phyloP scores from a whole-genome alignment of 345 rosid genomes.

The Aethionema arabicum region DNA sequence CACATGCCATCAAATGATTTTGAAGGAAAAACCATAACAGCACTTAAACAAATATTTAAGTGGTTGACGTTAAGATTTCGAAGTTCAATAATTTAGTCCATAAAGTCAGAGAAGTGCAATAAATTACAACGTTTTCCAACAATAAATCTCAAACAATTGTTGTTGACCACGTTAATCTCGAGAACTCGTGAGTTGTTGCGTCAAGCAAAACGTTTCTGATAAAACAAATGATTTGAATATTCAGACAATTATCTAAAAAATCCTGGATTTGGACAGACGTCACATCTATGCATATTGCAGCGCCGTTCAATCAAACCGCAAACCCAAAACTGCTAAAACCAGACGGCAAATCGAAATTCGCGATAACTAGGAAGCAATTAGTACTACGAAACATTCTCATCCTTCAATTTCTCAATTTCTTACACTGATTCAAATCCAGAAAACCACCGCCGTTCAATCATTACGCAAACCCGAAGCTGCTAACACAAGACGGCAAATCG shows the following conservation, averaged over 20 bases:
- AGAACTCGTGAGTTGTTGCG: background rate
- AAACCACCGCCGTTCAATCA: background rate
- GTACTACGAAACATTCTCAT: background rate
- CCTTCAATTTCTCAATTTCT: background rate
- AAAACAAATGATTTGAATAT: background rate
- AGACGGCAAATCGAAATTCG: background rate
- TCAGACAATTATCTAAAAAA: background rate
- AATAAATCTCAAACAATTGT: background rate
- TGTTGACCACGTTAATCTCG: background rate
- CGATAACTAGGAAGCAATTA: background rate
- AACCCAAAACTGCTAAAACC: background rate
- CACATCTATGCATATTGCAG: background rate
- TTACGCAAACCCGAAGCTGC: background rate
- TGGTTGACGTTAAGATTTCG: background rate
- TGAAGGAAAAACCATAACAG: background rate
- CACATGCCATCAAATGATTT: background rate
- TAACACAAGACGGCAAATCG: background rate
- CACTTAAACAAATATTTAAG: background rate
- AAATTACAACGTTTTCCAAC: background rate
- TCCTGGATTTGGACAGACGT: background rate
- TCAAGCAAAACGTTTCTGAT: background rate
- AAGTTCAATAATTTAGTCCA: background rate
- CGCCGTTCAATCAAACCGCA: background rate
- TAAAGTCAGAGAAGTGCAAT: slow-evolving; percentile 13
- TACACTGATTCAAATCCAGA: too few species aligned